Percentiles rank a stretch among this genome's conserved stretches.
These are phyloP conservation scores for Fusarium papillatum DNA, from an alignment of 2,329 filamentous ascomycete species.

Conservation along the genomic window DNA sequence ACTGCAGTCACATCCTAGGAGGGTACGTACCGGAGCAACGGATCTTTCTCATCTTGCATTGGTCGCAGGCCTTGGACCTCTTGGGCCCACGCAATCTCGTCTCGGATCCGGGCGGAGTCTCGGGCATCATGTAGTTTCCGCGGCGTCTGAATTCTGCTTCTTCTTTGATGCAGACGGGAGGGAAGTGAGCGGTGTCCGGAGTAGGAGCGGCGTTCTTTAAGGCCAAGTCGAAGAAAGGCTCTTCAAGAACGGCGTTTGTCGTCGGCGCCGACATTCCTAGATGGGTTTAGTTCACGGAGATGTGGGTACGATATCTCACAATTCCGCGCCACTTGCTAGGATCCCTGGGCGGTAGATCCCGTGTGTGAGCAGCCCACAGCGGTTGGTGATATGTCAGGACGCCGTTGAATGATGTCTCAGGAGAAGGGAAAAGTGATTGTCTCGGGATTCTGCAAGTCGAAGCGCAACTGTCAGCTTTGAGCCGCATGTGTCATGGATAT, in stretches of 20 bases:
- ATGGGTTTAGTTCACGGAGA: neutral
- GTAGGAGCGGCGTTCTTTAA: constrained; percentile 8
- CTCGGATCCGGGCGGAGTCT: neutral
- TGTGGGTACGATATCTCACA: neutral
- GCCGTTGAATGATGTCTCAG: neutral
- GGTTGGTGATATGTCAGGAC: neutral
- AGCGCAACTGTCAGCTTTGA: neutral
- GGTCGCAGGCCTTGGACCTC: constrained; percentile 38
- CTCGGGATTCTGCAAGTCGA: neutral
- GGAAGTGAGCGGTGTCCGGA: neutral
- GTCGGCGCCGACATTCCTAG: constrained; percentile 36
- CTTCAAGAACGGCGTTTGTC: neutral
- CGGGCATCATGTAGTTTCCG: constrained; percentile 11
- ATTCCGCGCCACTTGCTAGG: neutral
- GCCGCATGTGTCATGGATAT: constrained; percentile 1
- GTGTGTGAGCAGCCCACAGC: neutral
- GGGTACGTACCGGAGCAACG: constrained; percentile 33
- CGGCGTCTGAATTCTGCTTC: neutral
- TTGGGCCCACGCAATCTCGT: constrained; percentile 26
- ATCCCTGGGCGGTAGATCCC: neutral
- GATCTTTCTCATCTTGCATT: constrained; percentile 40
- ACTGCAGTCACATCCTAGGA: neutral
- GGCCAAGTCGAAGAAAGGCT: neutral
- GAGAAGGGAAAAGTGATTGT: neutral
- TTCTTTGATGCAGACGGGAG: neutral